These are phyloP conservation scores for Pseudotsuga menziesii DNA, from an alignment of 75 land plant species.

Conservation along the genomic window DNA sequence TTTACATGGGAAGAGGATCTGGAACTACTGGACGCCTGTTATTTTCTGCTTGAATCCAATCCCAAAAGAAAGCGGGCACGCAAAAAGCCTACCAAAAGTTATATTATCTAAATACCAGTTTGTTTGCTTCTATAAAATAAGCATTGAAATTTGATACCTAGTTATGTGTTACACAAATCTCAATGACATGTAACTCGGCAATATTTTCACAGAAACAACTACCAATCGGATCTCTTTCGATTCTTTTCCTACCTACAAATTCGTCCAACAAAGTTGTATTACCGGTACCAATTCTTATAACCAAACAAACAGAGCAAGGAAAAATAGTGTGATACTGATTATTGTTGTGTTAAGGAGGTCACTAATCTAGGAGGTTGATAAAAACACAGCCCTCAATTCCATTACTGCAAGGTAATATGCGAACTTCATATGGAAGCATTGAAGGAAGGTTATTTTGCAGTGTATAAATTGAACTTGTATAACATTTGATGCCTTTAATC, in stretches of 20 bases:
- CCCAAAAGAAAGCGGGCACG: slow-evolving; percentile 47
- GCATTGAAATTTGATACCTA: not conserved
- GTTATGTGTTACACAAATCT: not conserved
- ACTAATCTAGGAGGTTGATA: too few species aligned
- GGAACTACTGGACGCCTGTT: slow-evolving; percentile 34
- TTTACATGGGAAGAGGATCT: slow-evolving; percentile 57
- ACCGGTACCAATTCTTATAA: too few species aligned
- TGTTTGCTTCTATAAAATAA: not conserved
- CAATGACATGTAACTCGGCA: not conserved
- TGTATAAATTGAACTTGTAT: too few species aligned
- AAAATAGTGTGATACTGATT: too few species aligned
- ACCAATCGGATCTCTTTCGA: not conserved
- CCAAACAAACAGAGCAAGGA: too few species aligned
- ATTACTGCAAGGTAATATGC: too few species aligned
- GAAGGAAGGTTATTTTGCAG: too few species aligned
- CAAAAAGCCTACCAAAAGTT: slow-evolving; percentile 19
- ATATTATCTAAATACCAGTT: slow-evolving; percentile 21
- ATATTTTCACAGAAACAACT: not conserved
- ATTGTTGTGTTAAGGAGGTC: too few species aligned
- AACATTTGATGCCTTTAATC: too few species aligned
- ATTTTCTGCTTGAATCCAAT: slow-evolving; percentile 37
- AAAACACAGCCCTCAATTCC: too few species aligned
- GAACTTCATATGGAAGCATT: too few species aligned
- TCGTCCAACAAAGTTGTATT: not conserved
- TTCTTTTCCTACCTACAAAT: not conserved